Percentiles rank a stretch among this genome's conserved stretches.
Evolutionary conservation across 106 monocot genomes (phyloP).

Genomic region (Xerophyta viscosa): DNA sequence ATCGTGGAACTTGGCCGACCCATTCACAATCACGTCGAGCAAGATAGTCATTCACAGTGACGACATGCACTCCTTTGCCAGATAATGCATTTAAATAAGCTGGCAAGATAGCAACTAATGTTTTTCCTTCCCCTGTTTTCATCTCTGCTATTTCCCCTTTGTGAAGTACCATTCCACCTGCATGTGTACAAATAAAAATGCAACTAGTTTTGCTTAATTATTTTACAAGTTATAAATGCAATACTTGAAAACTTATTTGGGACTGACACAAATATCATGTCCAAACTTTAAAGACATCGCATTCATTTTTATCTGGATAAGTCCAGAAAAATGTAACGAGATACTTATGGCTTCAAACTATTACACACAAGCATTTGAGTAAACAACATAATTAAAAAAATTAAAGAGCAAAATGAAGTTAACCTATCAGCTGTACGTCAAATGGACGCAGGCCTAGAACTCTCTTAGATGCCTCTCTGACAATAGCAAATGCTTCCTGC

Average conservation of each 20-base stretch:
- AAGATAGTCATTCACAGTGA: conserved; percentile 97
- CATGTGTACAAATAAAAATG: conserved; percentile 10
- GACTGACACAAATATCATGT: too few species aligned
- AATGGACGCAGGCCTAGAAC: conserved; percentile 94
- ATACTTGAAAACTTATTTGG: too few species aligned
- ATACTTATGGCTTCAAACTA: too few species aligned
- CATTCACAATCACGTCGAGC: conserved; percentile 92
- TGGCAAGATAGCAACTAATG: conserved; percentile 87
- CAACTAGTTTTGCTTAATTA: too few species aligned
- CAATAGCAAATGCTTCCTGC: conserved; percentile 97
- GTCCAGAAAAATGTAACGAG: too few species aligned
- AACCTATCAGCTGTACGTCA: conserved; percentile 95
- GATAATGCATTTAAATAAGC: conserved; percentile 89
- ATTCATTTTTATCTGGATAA: neutral
- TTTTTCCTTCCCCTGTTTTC: conserved; percentile 99
- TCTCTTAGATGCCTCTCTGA: conserved; percentile 94
- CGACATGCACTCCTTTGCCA: conserved; percentile 96
- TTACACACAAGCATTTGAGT: too few species aligned
- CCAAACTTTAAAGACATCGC: neutral
- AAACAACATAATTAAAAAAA: too few species aligned
- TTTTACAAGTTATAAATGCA: too few species aligned
- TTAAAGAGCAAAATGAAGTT: too few species aligned
- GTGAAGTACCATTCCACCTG: conserved; percentile 97
- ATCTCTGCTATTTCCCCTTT: conserved; percentile 98
- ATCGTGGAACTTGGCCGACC: conserved; percentile 97